These are phyloP conservation scores for Colletotrichum camelliae DNA, from an alignment of 2,329 filamentous ascomycete genomes.

Conservation along the genomic window DNA sequence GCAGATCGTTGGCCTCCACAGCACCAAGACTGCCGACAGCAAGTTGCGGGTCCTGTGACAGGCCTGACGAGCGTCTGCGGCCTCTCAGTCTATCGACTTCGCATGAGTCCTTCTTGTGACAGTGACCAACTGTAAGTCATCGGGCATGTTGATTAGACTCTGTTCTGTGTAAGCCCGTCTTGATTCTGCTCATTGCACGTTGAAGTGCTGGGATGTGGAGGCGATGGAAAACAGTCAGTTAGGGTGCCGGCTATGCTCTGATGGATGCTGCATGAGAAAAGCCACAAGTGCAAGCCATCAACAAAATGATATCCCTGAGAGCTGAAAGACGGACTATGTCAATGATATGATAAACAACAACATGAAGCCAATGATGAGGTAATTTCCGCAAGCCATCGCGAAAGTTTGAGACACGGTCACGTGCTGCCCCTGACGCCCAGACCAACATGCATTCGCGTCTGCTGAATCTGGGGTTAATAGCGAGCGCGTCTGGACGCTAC, in stretches of 20 bases:
- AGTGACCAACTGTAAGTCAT: fast-evolving
- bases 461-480: background rate
- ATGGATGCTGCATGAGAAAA: background rate
- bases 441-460: background rate
- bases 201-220: background rate
- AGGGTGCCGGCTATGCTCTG: background rate
- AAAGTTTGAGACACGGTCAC: background rate
- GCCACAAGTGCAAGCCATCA: background rate
- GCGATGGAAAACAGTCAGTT: background rate
- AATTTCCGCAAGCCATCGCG: background rate
- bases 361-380: background rate
- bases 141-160: background rate
- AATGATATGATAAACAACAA: background rate
- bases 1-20: fast-evolving
- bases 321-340: background rate
- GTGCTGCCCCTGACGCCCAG: background rate
- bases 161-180: background rate
- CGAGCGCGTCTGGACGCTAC: background rate
- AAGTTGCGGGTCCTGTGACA: background rate
- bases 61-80: fast-evolving
- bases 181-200: background rate
- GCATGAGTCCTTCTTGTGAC: background rate
- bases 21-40: background rate
- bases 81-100: fast-evolving
- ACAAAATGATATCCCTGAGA: background rate